Evolutionary conservation across 495 filamentous ascomycete species (phyloP).

Genomic region (Aspergillus sclerotiicarbonarius): DNA sequence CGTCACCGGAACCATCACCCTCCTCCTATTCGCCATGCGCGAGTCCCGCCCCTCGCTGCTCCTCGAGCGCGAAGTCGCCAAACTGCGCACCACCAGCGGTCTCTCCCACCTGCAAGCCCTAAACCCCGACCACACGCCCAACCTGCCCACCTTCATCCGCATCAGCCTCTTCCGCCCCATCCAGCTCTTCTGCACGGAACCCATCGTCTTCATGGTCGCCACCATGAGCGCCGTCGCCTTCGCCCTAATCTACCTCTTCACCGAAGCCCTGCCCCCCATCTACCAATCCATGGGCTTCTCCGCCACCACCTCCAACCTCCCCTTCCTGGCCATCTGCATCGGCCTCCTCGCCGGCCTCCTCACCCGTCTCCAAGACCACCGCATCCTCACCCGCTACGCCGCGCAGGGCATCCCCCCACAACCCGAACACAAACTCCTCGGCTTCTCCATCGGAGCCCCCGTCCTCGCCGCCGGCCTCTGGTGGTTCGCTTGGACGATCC

Average conservation of each 20-base stretch:
- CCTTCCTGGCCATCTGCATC: slow-evolving; percentile 45
- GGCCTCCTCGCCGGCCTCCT: slow-evolving; percentile 42
- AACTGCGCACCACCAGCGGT: slow-evolving; percentile 26
- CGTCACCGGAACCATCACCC: slow-evolving; percentile 12
- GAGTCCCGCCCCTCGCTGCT: slow-evolving; percentile 36
- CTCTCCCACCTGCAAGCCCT: slow-evolving; percentile 34
- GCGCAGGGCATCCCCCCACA: slow-evolving; percentile 25
- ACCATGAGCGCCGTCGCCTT: slow-evolving; percentile 13
- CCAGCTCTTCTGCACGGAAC: slow-evolving; percentile 41
- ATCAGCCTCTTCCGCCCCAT: slow-evolving; percentile 34
- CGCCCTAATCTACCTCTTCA: slow-evolving; percentile 28
- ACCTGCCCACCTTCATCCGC: slow-evolving; percentile 33
- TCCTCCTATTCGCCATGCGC: slow-evolving; percentile 22
- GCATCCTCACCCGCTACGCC: slow-evolving; percentile 27
- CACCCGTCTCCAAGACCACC: slow-evolving; percentile 42
- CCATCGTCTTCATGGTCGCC: slow-evolving; percentile 33
- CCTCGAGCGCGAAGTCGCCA: slow-evolving; percentile 24
- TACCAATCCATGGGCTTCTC: slow-evolving; percentile 44
- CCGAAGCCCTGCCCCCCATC: slow-evolving; percentile 46
- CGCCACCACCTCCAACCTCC: slow-evolving; percentile 34
- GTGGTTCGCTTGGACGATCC: slow-evolving; percentile 55
- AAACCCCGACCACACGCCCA: too few species aligned
- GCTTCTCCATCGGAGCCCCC: slow-evolving; percentile 47
- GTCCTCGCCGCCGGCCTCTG: slow-evolving; percentile 43
- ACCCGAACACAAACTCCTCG: slow-evolving; percentile 51